Evolutionary conservation across 108 stramenopile species (phyloP).

Genomic region (Fistulifera solaris): DNA sequence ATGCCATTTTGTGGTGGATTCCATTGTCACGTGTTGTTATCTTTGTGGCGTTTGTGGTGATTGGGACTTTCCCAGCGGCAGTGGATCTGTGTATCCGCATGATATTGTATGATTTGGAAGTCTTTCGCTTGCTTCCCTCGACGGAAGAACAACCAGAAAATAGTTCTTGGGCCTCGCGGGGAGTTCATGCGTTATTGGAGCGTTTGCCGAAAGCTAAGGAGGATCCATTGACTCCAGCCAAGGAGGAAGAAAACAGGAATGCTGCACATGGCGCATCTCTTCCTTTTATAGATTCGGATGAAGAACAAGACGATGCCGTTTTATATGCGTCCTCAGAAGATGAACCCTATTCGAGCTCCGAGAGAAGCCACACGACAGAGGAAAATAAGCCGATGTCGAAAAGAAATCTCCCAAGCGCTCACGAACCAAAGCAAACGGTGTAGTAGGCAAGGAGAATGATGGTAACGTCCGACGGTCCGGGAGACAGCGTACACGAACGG

Average conservation of each 20-base stretch:
- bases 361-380: no score
- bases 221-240: background rate
- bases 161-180: background rate
- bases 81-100: conserved; percentile 32
- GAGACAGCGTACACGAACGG: conserved; percentile 84
- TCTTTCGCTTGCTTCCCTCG: conserved; percentile 42
- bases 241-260: background rate
- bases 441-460: no score
- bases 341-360: no score
- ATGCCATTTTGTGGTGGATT: conserved; percentile 61
- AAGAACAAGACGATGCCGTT: no score
- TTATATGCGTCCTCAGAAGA: no score
- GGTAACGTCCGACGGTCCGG: conserved; percentile 51
- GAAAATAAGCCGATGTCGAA: no score
- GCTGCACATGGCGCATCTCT: background rate
- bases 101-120: conserved; percentile 46
- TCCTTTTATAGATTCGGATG: no score
- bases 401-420: no score
- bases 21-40: conserved; percentile 64
- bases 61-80: conserved; percentile 33
- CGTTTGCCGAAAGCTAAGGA: conserved; percentile 8
- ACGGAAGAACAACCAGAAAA: background rate
- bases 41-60: conserved; percentile 53
- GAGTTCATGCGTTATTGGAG: background rate
- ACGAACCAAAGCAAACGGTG: no score